Conservation (phyloP, 2,329 filamentous ascomycete species). For the Pyricularia pennisetigena region DNA sequence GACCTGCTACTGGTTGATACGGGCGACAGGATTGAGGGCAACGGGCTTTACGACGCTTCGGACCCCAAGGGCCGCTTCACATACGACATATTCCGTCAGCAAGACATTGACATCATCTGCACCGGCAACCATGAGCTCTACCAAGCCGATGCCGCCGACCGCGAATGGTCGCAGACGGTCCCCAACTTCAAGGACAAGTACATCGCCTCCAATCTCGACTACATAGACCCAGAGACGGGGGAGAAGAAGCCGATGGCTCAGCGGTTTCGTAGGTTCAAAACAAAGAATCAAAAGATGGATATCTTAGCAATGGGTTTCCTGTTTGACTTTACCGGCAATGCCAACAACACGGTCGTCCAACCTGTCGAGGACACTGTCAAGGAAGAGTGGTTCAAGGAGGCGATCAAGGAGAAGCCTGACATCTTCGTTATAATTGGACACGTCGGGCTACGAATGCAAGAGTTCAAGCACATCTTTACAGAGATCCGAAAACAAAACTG, state of each 20-base stretch:
- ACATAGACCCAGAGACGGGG: slow-evolving; percentile 56
- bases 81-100: slow-evolving; percentile 76
- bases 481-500: slow-evolving; percentile 68
- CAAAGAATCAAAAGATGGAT: slow-evolving; percentile 75
- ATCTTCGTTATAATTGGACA: slow-evolving; percentile 83
- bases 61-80: slow-evolving; percentile 80
- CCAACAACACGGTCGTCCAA: slow-evolving; percentile 81
- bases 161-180: slow-evolving; percentile 71
- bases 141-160: slow-evolving; percentile 63
- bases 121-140: slow-evolving; percentile 96
- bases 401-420: slow-evolving; percentile 76
- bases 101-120: slow-evolving; percentile 74
- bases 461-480: slow-evolving; percentile 68
- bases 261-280: slow-evolving; percentile 81
- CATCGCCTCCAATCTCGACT: slow-evolving; percentile 87
- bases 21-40: slow-evolving; percentile 85
- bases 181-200: slow-evolving; percentile 75
- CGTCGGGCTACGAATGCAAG: slow-evolving; percentile 69
- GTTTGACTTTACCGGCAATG: slow-evolving; percentile 86
- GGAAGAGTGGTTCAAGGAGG: slow-evolving; percentile 80
- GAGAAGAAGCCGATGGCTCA: slow-evolving; percentile 69
- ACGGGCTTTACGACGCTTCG: slow-evolving; percentile 87
- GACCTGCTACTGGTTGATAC: slow-evolving; percentile 94
- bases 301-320: slow-evolving; percentile 89
- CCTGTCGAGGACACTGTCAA: slow-evolving; percentile 71